phyloP scores from a whole-genome alignment of 768 basidiomycete genomes.

The Mycena epipterygia region DNA sequence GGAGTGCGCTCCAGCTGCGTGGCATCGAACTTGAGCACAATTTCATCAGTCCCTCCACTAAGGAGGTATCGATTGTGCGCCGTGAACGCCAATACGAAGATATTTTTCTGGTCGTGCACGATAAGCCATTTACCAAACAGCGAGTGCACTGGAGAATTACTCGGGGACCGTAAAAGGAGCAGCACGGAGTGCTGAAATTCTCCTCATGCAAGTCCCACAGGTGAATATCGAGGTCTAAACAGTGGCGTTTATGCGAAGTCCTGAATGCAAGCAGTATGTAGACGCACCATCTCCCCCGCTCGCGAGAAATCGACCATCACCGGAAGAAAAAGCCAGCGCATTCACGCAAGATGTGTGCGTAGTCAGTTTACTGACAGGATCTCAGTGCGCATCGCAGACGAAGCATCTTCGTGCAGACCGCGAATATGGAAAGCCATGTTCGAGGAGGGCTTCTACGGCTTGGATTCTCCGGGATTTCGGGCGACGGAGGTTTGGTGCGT shows the following conservation, averaged over 20 bases:
- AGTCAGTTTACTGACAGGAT: conserved; percentile 47
- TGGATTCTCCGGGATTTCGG: conserved; percentile 1
- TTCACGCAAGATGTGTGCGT: conserved; percentile 78
- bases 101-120: conserved; percentile 64
- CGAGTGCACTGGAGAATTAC: conserved; percentile 43
- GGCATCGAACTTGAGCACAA: conserved; percentile 68
- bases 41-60: conserved; percentile 70
- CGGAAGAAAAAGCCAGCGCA: conserved; percentile 70
- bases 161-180: conserved; percentile 60
- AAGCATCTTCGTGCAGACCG: conserved; percentile 25
- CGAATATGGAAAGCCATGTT: conserved; percentile 41
- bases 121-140: conserved; percentile 23
- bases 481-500: background rate
- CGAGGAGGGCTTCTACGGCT: conserved; percentile 34
- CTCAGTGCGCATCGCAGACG: background rate
- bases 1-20: conserved; percentile 49
- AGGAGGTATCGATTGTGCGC: conserved; percentile 65
- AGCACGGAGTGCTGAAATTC: conserved; percentile 58
- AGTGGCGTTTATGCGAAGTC: conserved; percentile 17
- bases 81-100: conserved; percentile 81
- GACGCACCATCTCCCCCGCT: conserved; percentile 78
- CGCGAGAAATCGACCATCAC: conserved; percentile 72
- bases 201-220: conserved; percentile 81
- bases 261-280: conserved; percentile 6
- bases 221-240: conserved; percentile 65